Base-by-base conservation (phyloP, 2,329 filamentous ascomycete species). In the Knoxdaviesia proteae region DNA sequence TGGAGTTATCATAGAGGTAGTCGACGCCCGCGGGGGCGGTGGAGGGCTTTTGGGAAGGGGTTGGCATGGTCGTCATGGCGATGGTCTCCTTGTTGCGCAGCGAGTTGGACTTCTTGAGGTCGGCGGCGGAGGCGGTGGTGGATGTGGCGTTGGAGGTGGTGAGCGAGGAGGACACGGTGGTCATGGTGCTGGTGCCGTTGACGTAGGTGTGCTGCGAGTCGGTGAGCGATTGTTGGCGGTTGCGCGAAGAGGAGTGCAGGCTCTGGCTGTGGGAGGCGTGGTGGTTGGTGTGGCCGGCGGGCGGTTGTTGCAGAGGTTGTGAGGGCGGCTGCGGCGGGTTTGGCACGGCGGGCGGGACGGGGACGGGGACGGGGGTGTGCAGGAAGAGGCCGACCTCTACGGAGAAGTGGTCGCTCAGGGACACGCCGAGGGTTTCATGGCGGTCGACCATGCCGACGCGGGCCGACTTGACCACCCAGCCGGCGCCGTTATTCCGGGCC, bases 401-500 rank as follows among this genome's bases (percentile, higher is more conserved):
- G 29, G 84, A 86, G 57, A 94, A 96, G 57, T 96, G 90, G 55
- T 98, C 88, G 51, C 86, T 94, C 31, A 96, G 67, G 1, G 84
- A 93, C 61, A 86, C 94, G 47, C 75, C 69, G 1, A 94, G 66
- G 1, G 71, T 73, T 0, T 86, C 83, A 58, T 94, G 87, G 7
- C 83, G 77, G 54, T 80, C 71, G 20, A 74, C 78, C 75, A 94
- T 84, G 46, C 80, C 78, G 1, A 98, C 80, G 41, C 74, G 69
- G 3, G 73, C 78, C 6, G 70, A 67, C 46, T 75, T 68, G 45
- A 94, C 74, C 8, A 71, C 63, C 86, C 87, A 94, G 38, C 56
- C 53, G 46, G 57, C 40, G 48, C 57, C 61, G 42, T 58, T 54
- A 33, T 42, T 44, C 40, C 44, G 42, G 36, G 48, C 11, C 46